phyloP scores from a whole-genome alignment of 2,329 filamentous ascomycete genomes.

The Monosporascus sp. region DNA sequence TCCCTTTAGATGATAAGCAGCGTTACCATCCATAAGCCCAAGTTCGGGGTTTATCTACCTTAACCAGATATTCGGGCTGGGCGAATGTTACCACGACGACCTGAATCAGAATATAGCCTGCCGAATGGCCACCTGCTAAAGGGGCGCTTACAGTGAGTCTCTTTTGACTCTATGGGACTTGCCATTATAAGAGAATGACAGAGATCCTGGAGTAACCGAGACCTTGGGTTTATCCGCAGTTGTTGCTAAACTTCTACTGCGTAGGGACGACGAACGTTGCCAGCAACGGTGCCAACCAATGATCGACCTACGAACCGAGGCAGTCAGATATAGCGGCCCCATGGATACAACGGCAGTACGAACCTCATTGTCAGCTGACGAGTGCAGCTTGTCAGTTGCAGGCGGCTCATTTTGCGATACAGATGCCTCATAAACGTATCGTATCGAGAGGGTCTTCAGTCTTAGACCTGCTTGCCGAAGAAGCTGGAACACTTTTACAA shows the following conservation, averaged over 20 bases:
- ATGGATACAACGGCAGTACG: background rate
- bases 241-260: constrained; percentile 8
- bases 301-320: constrained; percentile 5
- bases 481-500: too few species aligned
- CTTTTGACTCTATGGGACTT: constrained; percentile 8
- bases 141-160: constrained; percentile 13
- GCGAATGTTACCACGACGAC: constrained; percentile 6
- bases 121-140: background rate
- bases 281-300: constrained; percentile 1
- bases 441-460: too few species aligned
- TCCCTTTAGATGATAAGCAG: constrained; percentile 44
- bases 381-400: background rate
- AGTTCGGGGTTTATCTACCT: constrained; percentile 21
- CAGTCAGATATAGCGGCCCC: background rate
- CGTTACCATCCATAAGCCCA: background rate
- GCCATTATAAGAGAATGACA: constrained; percentile 9
- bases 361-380: background rate
- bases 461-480: too few species aligned
- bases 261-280: constrained; percentile 1
- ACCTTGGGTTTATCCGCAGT: constrained; percentile 8
- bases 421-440: background rate
- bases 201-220: constrained; percentile 7
- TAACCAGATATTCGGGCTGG: constrained; percentile 35
- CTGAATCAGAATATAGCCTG: background rate
- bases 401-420: background rate